Evolutionary conservation across 2,329 filamentous ascomycete species (phyloP), one percentile per base, ranked within the genome.

Genomic region (Fusarium succisae): DNA sequence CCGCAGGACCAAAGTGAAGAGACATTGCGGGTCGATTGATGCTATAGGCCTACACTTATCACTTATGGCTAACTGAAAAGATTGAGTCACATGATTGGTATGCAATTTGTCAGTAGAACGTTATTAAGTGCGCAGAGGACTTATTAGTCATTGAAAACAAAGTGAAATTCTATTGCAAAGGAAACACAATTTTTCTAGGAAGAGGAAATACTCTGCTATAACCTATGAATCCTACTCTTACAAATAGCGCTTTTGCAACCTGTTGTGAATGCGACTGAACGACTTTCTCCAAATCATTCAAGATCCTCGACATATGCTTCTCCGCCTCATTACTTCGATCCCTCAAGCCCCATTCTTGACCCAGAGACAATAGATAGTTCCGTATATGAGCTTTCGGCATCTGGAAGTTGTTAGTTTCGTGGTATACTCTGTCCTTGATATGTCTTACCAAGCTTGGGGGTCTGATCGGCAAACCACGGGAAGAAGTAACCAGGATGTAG

Each of bases 371-470:
- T 1, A 9, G 43, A 26, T 1, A 69, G 26, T 6, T 69, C 66
- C 9, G 64, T 69, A 17, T 35, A 69, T 4, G 48, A 44, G 2
- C 50, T 39, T 6, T 38, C 35, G 0, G 30, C 24, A 20, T 68
- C 65, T 68, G 8, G 0, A 3, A 39, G 1, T 1, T 15, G 13
- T 63, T n/a, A 63, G 53, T 24, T 3, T n/a, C 4, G 8, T 3
- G 13, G 1, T 2, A 6, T 3, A 1, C 1, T 9, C 17, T 1
- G 5, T 1, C 3, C 8, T 18, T 12, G 15, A 4, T 1, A 6
- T 8, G 0, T 15, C 37, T 32, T 41, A 62, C 64, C 38, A 8
- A 48, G 48, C 10, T 50, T 38, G 0, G 43, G 32, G 13, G 26
- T 63, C 6, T 14, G 38, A 3, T 44, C 18, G 1, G 6, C 18